These are phyloP conservation scores for Salix brachista DNA, from an alignment of 345 rosid genomes.

Conservation along the genomic window DNA sequence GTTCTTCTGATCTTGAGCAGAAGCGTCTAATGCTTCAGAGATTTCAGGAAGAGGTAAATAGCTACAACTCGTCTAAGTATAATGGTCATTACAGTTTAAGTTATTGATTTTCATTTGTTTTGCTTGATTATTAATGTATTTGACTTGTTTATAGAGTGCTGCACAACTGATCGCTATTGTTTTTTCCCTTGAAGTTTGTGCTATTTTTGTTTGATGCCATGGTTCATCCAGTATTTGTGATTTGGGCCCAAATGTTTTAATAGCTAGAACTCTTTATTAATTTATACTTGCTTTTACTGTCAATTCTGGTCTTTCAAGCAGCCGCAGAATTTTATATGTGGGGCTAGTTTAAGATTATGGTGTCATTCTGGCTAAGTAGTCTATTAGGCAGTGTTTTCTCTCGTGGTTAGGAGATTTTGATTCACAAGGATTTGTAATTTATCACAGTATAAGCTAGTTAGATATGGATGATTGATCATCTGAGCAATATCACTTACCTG, in stretches of 20 bases:
- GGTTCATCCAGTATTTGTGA: background rate
- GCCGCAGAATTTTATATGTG: background rate
- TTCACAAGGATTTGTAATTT: background rate
- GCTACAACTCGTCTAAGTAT: background rate
- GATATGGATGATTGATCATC: background rate
- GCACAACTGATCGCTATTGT: background rate
- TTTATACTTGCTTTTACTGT: background rate
- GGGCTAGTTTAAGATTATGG: no score
- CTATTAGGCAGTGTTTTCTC: background rate
- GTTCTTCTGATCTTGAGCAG: slow-evolving; percentile 69
- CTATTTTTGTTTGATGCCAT: background rate
- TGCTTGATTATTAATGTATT: background rate
- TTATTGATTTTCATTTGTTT: background rate
- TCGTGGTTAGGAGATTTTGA: background rate
- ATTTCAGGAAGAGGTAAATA: slow-evolving; percentile 86
- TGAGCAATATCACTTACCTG: background rate
- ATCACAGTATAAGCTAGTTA: background rate
- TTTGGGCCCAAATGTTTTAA: background rate
- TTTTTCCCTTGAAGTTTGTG: background rate
- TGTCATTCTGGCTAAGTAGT: background rate
- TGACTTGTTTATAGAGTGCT: background rate
- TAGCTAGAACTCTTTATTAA: background rate
- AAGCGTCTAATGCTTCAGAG: slow-evolving; percentile 93
- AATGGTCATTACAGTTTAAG: background rate
- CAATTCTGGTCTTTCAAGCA: background rate